Base-by-base conservation (phyloP, 2,329 filamentous ascomycete species). In the Tolypocladium cylindrosporum region DNA sequence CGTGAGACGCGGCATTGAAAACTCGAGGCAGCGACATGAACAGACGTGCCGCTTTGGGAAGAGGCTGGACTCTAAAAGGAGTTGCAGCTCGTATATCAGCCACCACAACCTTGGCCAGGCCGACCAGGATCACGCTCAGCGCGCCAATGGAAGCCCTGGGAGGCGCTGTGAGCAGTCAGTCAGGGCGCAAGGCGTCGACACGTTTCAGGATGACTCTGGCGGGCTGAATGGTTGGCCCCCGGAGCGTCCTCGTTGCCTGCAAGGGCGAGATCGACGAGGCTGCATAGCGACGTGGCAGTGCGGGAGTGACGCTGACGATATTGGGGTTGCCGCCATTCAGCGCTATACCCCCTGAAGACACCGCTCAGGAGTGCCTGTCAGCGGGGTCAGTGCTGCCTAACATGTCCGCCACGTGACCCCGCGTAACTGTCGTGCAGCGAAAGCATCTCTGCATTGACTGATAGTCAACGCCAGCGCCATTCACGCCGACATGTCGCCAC, bases 331-430 rank as follows among this genome's bases (percentile, higher is more conserved):
- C 4, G 37, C 39, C 14, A 6, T 40, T 40, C 39, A 40, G 39
- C 39, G 39, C 39, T 14, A 40, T 16, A 14, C 39, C 14, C 13
- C 39, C 36, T 40, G 39, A 19, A 40, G 39, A 40, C 37, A 16
- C 1, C 37, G 14, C 13, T 39, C 4, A 19, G 27, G 16, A 4
- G 7, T 14, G 53, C 37, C 45, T 31, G 24, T 13, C 41, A 24
- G 24, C 13, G 5, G 39, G 16, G 37, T 7, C 6, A 11, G 3
- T 24, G 21, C 55, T 52, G 37, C 39, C 37, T 31, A 55, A 14
- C 39, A 13, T 2, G n/a, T 37, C 3, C 8, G 31, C 42, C 57
- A 58, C 57, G 57, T 58, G 57, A 58, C 37, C 36, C 52, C 57
- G 57, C 13, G 57, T 41, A 1, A 9, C 52, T 41, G 16, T 55